Conservation (phyloP, 2,329 filamentous ascomycete genomes). For the Volutella citrinella region DNA sequence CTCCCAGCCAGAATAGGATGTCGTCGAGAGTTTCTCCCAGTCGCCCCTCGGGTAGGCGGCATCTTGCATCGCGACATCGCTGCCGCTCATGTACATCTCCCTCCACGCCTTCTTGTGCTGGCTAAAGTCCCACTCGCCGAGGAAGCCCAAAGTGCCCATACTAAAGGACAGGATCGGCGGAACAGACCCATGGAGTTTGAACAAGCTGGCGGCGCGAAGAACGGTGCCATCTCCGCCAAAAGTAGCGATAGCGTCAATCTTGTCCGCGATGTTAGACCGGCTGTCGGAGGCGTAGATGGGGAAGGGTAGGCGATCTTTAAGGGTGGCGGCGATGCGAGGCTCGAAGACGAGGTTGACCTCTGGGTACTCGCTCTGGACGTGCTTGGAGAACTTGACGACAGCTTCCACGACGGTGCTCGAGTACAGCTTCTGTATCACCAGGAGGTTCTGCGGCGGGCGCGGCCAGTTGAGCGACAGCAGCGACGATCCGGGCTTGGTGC, state of each 20-base stretch:
- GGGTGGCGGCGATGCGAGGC: constrained; percentile 64
- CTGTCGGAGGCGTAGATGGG: constrained; percentile 64
- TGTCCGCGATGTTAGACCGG: constrained; percentile 61
- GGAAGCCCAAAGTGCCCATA: constrained; percentile 92
- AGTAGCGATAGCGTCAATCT: constrained; percentile 85
- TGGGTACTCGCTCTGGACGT: constrained; percentile 78
- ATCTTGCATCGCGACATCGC: constrained; percentile 47
- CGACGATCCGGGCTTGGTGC: constrained; percentile 46
- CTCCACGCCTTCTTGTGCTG: constrained; percentile 91
- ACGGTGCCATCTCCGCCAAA: constrained; percentile 73
- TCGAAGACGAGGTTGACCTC: constrained; percentile 82
- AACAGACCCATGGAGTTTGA: constrained; percentile 72
- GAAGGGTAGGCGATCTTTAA: constrained; percentile 70
- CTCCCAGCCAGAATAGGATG: constrained; percentile 57
- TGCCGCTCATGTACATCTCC: constrained; percentile 82
- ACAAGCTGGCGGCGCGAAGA: constrained; percentile 50
- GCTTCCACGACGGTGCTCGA: constrained; percentile 51
- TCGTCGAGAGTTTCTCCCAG: constrained; percentile 17
- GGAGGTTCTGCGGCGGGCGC: constrained; percentile 52
- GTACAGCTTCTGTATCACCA: constrained; percentile 58
- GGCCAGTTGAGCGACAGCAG: constrained; percentile 55
- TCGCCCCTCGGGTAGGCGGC: constrained; percentile 33
- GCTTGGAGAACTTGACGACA: constrained; percentile 58
- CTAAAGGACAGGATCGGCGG: constrained; percentile 93
- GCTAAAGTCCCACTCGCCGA: constrained; percentile 93